These are phyloP conservation scores for Lignosus rhinocerotis DNA, from an alignment of 1,284 basidiomycete species.

Conservation along the genomic window DNA sequence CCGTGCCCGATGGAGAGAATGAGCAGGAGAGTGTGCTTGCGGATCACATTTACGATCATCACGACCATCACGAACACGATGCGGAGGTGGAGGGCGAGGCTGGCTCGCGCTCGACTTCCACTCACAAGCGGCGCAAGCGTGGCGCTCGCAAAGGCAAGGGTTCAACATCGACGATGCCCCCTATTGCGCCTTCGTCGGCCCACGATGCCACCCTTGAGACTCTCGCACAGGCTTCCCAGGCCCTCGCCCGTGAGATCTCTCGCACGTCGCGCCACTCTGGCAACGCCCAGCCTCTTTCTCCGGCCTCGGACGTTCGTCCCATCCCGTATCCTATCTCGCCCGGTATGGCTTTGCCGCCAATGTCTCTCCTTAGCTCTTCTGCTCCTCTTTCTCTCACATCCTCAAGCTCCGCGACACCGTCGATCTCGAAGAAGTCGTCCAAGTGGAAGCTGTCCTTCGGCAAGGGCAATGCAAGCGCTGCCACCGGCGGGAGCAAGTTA, in stretches of 20 bases:
- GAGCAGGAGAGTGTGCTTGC: conserved; percentile 39
- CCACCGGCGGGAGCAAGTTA: conserved; percentile 25
- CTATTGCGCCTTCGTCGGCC: conserved; percentile 23
- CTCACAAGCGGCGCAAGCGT: conserved; percentile 75
- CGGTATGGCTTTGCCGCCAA: conserved; percentile 18
- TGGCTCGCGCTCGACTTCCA: conserved; percentile 59
- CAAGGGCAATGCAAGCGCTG: conserved; percentile 44
- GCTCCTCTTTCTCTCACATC: conserved; percentile 20
- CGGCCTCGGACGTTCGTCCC: conserved; percentile 13
- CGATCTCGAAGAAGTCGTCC: conserved; percentile 70
- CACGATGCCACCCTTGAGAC: conserved; percentile 63
- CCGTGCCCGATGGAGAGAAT: conserved; percentile 47
- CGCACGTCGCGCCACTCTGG: conserved; percentile 41
- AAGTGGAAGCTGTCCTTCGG: conserved; percentile 81
- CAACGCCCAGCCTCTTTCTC: conserved; percentile 11
- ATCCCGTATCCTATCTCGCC: conserved; percentile 16
- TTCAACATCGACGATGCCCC: conserved; percentile 22
- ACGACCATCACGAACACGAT: conserved; percentile 40
- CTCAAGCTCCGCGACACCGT: conserved; percentile 27
- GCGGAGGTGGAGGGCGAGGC: conserved; percentile 38
- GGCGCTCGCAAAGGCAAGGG: conserved; percentile 75
- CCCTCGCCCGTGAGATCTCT: conserved; percentile 82
- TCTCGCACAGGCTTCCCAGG: conserved; percentile 79
- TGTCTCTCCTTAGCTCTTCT: conserved; percentile 25
- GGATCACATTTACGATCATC: conserved; percentile 26